Evolutionary conservation across 1,284 basidiomycete species (phyloP).

Genomic region (Marasmius fiardii): DNA sequence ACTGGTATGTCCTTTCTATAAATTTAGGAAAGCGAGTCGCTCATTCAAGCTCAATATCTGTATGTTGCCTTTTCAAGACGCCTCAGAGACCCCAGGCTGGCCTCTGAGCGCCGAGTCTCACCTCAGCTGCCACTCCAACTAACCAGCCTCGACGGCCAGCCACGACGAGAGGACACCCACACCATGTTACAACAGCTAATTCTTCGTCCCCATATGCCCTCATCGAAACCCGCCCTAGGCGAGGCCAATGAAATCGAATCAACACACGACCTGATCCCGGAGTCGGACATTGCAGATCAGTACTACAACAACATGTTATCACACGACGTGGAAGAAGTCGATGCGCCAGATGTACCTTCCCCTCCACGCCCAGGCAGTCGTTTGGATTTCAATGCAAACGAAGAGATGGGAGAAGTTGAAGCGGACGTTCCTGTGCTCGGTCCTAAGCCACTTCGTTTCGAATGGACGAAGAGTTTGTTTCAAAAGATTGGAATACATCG

Average conservation of each 20-base stretch:
- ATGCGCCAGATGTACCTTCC: not conserved
- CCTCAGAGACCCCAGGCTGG: not conserved
- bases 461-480: conserved; percentile 13
- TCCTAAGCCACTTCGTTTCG: conserved; percentile 6
- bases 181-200: not conserved
- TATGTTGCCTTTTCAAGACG: not conserved
- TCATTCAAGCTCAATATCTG: too few species aligned
- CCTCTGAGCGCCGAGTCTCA: not conserved
- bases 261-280: not conserved
- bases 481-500: conserved; percentile 12
- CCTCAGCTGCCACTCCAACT: not conserved
- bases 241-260: not conserved
- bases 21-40: too few species aligned
- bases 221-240: not conserved
- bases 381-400: conserved; percentile 8
- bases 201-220: not conserved
- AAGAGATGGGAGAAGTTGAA: not conserved
- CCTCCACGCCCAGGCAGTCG: conserved; percentile 15
- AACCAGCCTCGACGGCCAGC: not conserved
- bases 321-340: not conserved
- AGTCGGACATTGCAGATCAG: conserved; percentile 3
- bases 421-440: not conserved
- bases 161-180: not conserved
- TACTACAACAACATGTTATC: not conserved
- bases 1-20: too few species aligned